phyloP scores from a whole-genome alignment of 495 filamentous ascomycete genomes.

The Glutinoglossum americanum region DNA sequence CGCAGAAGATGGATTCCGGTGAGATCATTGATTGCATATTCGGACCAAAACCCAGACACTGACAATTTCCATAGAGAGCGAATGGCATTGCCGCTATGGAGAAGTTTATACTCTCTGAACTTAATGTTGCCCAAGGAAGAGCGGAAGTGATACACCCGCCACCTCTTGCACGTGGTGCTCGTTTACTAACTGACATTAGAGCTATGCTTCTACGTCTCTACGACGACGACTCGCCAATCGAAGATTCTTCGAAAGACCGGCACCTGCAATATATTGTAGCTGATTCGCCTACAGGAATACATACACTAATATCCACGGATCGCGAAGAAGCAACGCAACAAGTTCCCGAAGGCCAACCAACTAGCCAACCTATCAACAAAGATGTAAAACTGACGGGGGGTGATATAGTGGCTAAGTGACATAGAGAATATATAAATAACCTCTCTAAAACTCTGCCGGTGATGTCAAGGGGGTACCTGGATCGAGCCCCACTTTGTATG shows the following conservation, averaged over 20 bases:
- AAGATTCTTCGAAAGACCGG: slow-evolving; percentile 16
- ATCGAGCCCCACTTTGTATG: no score
- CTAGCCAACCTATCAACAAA: background rate
- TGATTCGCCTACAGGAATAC: slow-evolving; percentile 5
- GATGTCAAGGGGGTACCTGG: no score
- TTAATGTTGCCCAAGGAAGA: slow-evolving; percentile 97
- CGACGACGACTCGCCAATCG: slow-evolving; percentile 58
- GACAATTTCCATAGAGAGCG: slow-evolving; percentile 28
- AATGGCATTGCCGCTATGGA: slow-evolving; percentile 82
- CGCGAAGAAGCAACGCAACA: background rate
- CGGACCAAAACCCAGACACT: background rate
- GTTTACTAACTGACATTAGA: background rate
- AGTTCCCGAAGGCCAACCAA: background rate
- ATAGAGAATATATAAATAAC: no score
- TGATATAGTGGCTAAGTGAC: no score
- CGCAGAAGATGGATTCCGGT: slow-evolving; percentile 45
- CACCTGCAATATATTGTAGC: background rate
- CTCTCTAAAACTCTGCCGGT: no score
- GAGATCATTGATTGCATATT: slow-evolving; percentile 7
- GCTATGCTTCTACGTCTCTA: slow-evolving; percentile 83
- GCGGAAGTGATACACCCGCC: slow-evolving; percentile 22
- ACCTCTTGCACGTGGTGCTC: background rate
- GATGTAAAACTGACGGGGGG: no score
- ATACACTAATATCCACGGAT: background rate
- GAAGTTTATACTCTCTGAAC: slow-evolving; percentile 66